Percentiles rank a stretch among this genome's conserved stretches.
These are phyloP conservation scores for Biancaea sappan DNA, from an alignment of 306 rosid species.

Conservation along the genomic window DNA sequence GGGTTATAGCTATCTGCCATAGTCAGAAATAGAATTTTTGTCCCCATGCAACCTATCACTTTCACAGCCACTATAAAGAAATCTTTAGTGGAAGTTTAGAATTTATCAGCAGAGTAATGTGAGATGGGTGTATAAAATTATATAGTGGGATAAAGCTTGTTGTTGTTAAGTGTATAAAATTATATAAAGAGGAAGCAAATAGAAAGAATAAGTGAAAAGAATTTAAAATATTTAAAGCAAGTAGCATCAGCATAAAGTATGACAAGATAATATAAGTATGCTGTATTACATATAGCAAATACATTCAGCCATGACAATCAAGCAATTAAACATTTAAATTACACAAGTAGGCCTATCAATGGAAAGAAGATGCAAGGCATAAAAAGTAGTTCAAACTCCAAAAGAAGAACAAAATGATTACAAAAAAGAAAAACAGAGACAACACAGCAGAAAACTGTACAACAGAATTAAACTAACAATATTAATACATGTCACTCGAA, in stretches of 20 bases:
- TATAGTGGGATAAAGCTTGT: no score
- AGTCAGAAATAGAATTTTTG: background rate
- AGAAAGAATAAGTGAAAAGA: background rate
- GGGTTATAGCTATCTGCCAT: background rate
- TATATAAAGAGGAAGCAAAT: background rate
- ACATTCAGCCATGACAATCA: background rate
- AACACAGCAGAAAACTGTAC: background rate
- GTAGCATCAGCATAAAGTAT: background rate
- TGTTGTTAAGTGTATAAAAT: no score
- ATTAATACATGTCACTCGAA: background rate
- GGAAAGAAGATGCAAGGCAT: background rate
- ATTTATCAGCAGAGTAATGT: background rate
- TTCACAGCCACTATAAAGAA: conserved; percentile 9
- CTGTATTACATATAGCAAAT: background rate
- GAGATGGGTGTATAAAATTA: background rate
- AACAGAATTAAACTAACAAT: background rate
- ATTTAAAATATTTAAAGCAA: background rate
- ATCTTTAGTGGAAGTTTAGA: conserved; percentile 2
- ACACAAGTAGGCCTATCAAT: background rate
- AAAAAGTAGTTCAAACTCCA: background rate
- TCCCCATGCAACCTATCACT: background rate
- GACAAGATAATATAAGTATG: background rate
- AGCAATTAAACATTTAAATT: background rate
- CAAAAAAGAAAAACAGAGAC: background rate
- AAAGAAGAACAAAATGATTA: background rate